Base-by-base conservation (phyloP, 257 asterid species). In the Petunia secreta region DNA sequence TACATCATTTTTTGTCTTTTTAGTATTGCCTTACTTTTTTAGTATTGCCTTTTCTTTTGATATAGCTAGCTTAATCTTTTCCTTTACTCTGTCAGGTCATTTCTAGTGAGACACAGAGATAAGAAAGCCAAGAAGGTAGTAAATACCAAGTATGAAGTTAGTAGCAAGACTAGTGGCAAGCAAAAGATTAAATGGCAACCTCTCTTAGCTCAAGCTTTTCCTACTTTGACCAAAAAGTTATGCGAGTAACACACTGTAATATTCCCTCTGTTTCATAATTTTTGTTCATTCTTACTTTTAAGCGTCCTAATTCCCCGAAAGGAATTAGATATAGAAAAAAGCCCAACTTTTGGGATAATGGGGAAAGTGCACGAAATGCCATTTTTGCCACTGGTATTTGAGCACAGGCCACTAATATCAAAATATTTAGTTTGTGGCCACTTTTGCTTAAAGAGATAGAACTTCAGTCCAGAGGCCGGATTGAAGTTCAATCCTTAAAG, bases 41-140 rank as follows among this genome's bases (percentile, higher is more conserved):
- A 0, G 5, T 54, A 54, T 54, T n/a, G 38, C 50, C 7, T 50
- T 50, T 50, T 52, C 2, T 52, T 52, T 52, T 52, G 9, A 52
- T 15, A 52, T 15, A 10, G 57, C 57, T 9, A 52, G 15, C 77
- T 71, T 48, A n/a, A 69, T 69, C 9, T 44, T 43, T 44, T 0
- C 40, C 76, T 68, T 64, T 44, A 43, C 4, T 66, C 43, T 40
- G 75, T 67, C 54, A 15, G 13, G 2, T 44, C 14, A 68, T 68
- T 68, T 68, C 37, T 69, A 25, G 59, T 46, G 59, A 46, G 41
- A 46, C 59, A 69, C 16, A 25, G 16, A 40, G 76, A 69, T 71
- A 71, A 71, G 60, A 71, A 48, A 71, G 44, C 48, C 25, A 71
- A 25, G 25, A 25, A 25, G 25, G 25, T 25, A 25, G 25, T 25